These are phyloP conservation scores for Sparassis latifolia DNA, from an alignment of 1,284 basidiomycete species.

Conservation along the genomic window DNA sequence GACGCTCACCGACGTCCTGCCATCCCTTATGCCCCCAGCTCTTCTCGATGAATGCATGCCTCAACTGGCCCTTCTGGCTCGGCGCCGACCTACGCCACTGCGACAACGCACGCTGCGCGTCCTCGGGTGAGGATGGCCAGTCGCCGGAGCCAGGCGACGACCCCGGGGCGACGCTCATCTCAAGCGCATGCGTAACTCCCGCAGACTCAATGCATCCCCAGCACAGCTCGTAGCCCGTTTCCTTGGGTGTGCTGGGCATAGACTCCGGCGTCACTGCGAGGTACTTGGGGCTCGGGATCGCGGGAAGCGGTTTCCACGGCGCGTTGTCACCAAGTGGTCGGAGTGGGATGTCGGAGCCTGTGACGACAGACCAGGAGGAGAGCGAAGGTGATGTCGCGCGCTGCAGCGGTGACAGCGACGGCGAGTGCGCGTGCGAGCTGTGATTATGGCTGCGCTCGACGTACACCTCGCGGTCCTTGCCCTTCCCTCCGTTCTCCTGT, in stretches of 20 bases:
- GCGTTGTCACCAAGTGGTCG: conserved; percentile 13
- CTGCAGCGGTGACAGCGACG: conserved; percentile 3
- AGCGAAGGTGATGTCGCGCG: conserved; percentile 28
- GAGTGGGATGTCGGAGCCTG: conserved; percentile 9
- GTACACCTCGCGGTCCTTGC: conserved; percentile 16
- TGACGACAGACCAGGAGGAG: conserved; percentile 30
- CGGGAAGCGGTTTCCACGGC: conserved; percentile 10
- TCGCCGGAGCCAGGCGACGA: conserved; percentile 36
- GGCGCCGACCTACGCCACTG: conserved; percentile 61
- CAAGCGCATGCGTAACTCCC: conserved; percentile 72
- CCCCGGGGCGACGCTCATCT: conserved; percentile 42
- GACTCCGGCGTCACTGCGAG: conserved; percentile 4
- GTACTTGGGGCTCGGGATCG: conserved; percentile 4
- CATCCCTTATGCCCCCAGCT: conserved; percentile 77
- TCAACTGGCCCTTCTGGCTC: conserved; percentile 58
- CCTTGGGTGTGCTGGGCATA: not conserved
- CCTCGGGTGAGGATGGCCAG: conserved; percentile 38
- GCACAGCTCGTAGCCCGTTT: conserved; percentile 76
- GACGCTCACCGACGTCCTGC: conserved; percentile 75
- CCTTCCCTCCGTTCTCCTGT: conserved; percentile 20
- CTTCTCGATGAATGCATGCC: conserved; percentile 82
- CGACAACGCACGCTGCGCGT: conserved; percentile 40
- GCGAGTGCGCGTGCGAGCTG: conserved; percentile 8
- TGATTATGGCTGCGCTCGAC: conserved; percentile 8
- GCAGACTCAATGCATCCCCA: conserved; percentile 68